A percentile compares a stretch with the other conserved stretches of the same genome.
phyloP scores from a whole-genome alignment of 192 early-diverging fungal species.

The Rhizophlyctis rosea region DNA sequence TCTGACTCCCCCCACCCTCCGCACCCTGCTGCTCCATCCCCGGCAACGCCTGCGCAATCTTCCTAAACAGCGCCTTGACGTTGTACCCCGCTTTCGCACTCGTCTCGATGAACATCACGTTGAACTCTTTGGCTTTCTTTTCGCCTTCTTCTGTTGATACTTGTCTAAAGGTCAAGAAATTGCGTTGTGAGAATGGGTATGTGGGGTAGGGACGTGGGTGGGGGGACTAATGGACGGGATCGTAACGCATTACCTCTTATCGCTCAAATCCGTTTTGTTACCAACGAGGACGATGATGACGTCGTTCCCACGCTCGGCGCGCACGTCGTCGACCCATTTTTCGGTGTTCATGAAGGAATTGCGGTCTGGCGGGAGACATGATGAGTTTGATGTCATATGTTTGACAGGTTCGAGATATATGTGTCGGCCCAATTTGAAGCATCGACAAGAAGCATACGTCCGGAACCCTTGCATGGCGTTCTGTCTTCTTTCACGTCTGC shows the following conservation, averaged over 20 bases:
- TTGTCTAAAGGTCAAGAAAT: constrained; percentile 50
- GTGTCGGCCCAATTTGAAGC: too few species aligned
- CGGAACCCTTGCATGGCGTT: too few species aligned
- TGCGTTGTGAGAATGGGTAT: neutral
- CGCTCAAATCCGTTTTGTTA: constrained; percentile 98
- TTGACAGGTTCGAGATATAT: too few species aligned
- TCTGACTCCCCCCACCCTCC: constrained; percentile 16
- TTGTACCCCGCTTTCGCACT: constrained; percentile 98
- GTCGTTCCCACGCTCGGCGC: constrained; percentile 95
- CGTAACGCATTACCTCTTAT: constrained; percentile 64
- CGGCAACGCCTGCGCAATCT: constrained; percentile 90
- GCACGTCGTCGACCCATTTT: constrained; percentile 99
- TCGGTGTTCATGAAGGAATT: constrained; percentile 94
- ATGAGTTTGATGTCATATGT: neutral
- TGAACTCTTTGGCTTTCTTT: constrained; percentile 93
- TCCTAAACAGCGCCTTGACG: constrained; percentile 95
- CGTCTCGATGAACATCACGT: constrained; percentile 99
- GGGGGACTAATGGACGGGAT: neutral
- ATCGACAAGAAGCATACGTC: too few species aligned
- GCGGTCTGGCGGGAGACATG: constrained; percentile 61
- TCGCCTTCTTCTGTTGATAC: constrained; percentile 97
- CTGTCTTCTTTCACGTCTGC: too few species aligned
- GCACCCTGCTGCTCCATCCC: constrained; percentile 62
- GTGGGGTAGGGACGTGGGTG: neutral
- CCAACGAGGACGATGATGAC: constrained; percentile 98